Evolutionary conservation across 805 yeast species (phyloP).

Genomic region (Pichia nakasei): DNA sequence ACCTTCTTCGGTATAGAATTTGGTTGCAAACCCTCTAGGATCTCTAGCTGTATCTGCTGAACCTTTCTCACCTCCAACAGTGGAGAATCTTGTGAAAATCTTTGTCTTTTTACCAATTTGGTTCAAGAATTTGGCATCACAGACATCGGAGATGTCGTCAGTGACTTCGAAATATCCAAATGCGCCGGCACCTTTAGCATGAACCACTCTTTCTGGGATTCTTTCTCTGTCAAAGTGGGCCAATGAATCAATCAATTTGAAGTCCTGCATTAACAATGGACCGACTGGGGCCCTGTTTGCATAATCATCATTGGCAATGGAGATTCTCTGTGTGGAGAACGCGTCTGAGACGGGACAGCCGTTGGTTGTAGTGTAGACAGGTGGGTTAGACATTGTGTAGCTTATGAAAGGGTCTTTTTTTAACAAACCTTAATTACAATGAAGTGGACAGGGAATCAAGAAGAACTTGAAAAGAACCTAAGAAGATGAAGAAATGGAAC

Average conservation of each 20-base stretch:
- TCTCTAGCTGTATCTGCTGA: slow-evolving; percentile 80
- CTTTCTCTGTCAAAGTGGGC: slow-evolving; percentile 88
- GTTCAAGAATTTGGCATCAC: slow-evolving; percentile 61
- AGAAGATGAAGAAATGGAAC: too few relatives aligned
- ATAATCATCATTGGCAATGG: slow-evolving; percentile 36
- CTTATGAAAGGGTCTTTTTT: neutral
- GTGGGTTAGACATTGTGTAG: slow-evolving; percentile 32
- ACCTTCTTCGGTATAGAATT: slow-evolving; percentile 77
- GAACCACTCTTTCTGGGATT: slow-evolving; percentile 89
- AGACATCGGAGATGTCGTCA: slow-evolving; percentile 69
- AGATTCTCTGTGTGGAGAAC: slow-evolving; percentile 67
- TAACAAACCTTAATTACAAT: too few relatives aligned
- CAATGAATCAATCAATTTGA: slow-evolving; percentile 67
- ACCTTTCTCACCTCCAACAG: slow-evolving; percentile 82
- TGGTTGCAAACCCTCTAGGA: slow-evolving; percentile 78
- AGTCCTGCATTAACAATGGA: slow-evolving; percentile 74
- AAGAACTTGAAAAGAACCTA: too few relatives aligned
- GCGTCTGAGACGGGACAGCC: slow-evolving; percentile 75
- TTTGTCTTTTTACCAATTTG: slow-evolving; percentile 74
- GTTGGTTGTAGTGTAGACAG: slow-evolving; percentile 60
- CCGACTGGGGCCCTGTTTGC: slow-evolving; percentile 37
- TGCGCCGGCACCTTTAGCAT: slow-evolving; percentile 92
- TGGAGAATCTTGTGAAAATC: slow-evolving; percentile 68
- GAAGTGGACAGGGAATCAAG: too few relatives aligned
- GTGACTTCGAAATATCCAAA: slow-evolving; percentile 82